A percentile compares a stretch with the other conserved stretches of the same genome.
Evolutionary conservation across 352 stramenopile species (phyloP).

Genomic region (Phytophthora ohioensis): DNA sequence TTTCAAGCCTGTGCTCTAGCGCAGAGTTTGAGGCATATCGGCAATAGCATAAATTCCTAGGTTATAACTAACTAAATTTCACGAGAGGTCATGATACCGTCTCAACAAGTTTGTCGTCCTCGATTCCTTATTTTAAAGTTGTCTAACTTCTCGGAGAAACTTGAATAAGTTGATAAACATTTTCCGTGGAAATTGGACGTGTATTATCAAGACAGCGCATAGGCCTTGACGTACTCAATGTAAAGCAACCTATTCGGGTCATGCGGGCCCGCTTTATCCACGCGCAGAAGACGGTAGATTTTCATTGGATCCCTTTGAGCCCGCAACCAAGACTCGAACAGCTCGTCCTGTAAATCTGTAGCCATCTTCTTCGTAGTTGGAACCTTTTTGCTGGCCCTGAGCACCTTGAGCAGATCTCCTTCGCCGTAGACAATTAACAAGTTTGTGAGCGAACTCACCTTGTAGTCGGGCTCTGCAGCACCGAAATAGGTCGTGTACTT

Average conservation of each 20-base stretch:
- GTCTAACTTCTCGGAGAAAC: too few relatives aligned
- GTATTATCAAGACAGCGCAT: not conserved
- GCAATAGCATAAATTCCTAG: too few relatives aligned
- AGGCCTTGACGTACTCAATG: conserved; percentile 7
- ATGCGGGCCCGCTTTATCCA: not conserved
- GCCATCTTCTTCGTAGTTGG: conserved; percentile 14
- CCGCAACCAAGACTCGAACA: conserved; percentile 1
- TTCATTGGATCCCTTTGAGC: not conserved
- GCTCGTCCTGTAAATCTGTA: conserved; percentile 3
- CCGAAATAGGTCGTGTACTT: conserved; percentile 14
- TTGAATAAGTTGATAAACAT: too few relatives aligned
- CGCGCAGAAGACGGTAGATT: not conserved
- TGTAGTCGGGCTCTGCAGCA: conserved; percentile 3
- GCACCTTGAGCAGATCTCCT: conserved; percentile 9
- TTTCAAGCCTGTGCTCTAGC: not conserved
- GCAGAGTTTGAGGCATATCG: too few relatives aligned
- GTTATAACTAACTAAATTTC: too few relatives aligned
- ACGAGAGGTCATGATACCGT: too few relatives aligned
- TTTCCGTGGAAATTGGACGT: too few relatives aligned
- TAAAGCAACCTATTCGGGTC: conserved; percentile 12
- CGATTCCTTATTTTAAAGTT: too few relatives aligned
- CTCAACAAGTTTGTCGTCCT: too few relatives aligned
- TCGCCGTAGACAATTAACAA: conserved; percentile 15
- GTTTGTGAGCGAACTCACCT: conserved; percentile 4
- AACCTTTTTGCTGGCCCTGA: conserved; percentile 1